phyloP scores from a whole-genome alignment of 148 eudicot species.

The Limonium bicolor region DNA sequence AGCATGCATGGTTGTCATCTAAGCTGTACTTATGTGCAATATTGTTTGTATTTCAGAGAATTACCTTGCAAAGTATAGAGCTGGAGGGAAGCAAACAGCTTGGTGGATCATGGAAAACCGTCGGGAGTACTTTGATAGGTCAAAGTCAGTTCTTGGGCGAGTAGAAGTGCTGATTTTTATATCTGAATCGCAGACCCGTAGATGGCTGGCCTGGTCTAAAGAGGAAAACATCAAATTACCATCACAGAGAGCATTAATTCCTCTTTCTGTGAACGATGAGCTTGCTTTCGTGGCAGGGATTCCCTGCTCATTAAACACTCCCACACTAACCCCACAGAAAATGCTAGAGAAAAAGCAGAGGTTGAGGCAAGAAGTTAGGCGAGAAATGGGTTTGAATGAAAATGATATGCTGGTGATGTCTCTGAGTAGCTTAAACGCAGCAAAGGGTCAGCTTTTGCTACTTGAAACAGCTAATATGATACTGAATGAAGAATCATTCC shows the following conservation, averaged over 20 bases:
- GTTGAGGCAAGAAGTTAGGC: slow-evolving; percentile 54
- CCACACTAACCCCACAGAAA: slow-evolving; percentile 44
- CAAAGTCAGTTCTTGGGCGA: slow-evolving; percentile 65
- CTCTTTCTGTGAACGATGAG: slow-evolving; percentile 93
- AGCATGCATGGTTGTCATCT: too few species aligned
- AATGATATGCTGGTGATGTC: slow-evolving; percentile 84
- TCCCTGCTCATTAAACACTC: slow-evolving; percentile 76
- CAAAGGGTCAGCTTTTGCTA: slow-evolving; percentile 88
- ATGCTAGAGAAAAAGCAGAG: slow-evolving; percentile 62
- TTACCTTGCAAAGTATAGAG: slow-evolving; percentile 43
- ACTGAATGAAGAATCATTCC: slow-evolving; percentile 23
- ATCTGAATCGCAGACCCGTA: slow-evolving; percentile 72
- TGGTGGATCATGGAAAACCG: slow-evolving; percentile 99
- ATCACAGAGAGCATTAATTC: slow-evolving; percentile 43
- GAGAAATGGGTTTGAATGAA: slow-evolving; percentile 82
- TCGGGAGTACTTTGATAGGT: slow-evolving; percentile 80
- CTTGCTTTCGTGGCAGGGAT: slow-evolving; percentile 92
- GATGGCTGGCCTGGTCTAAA: slow-evolving; percentile 82
- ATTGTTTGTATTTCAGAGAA: slow-evolving; percentile 31
- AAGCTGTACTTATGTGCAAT: neutral
- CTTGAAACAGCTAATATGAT: slow-evolving; percentile 64
- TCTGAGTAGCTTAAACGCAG: slow-evolving; percentile 83
- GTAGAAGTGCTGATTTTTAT: slow-evolving; percentile 79
- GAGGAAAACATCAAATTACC: slow-evolving; percentile 62
- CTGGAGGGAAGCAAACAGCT: slow-evolving; percentile 76